Percentiles rank a stretch among this genome's conserved stretches.
Evolutionary conservation across 2,329 filamentous ascomycete genomes (phyloP).

Genomic region (Xylaria sp.): DNA sequence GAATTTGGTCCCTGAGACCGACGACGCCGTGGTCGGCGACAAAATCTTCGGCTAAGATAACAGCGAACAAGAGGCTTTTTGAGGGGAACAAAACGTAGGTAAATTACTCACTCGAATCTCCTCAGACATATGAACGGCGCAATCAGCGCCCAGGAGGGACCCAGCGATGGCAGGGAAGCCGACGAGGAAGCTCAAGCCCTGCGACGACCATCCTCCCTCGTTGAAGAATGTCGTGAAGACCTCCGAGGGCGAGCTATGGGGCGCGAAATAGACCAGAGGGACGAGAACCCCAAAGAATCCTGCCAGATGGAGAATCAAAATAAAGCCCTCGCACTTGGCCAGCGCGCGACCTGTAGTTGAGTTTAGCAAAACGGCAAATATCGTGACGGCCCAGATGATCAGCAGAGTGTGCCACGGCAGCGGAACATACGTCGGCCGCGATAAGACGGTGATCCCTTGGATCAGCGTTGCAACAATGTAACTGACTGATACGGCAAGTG

Average conservation of each 20-base stretch:
- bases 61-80: background rate
- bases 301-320: constrained; percentile 12
- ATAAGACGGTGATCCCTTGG: constrained; percentile 42
- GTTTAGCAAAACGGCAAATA: background rate
- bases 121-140: constrained; percentile 42
- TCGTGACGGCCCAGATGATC: background rate
- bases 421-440: constrained; percentile 11
- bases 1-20: too few species aligned
- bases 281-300: constrained; percentile 21
- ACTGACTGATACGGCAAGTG: constrained; percentile 34
- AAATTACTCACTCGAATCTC: background rate
- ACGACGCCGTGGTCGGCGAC: too few species aligned
- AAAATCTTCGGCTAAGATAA: background rate
- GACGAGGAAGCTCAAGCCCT: constrained; percentile 55
- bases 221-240: constrained; percentile 52
- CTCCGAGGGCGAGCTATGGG: background rate
- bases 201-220: constrained; percentile 55
- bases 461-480: constrained; percentile 41
- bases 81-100: background rate
- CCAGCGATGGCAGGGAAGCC: constrained; percentile 29
- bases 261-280: constrained; percentile 10
- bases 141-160: constrained; percentile 37
- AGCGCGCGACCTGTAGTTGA: constrained; percentile 1
- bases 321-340: constrained; percentile 4
- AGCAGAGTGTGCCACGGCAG: too few species aligned